phyloP scores from a whole-genome alignment of 1,139 yeast genomes.

The Suhomyces maxii region DNA sequence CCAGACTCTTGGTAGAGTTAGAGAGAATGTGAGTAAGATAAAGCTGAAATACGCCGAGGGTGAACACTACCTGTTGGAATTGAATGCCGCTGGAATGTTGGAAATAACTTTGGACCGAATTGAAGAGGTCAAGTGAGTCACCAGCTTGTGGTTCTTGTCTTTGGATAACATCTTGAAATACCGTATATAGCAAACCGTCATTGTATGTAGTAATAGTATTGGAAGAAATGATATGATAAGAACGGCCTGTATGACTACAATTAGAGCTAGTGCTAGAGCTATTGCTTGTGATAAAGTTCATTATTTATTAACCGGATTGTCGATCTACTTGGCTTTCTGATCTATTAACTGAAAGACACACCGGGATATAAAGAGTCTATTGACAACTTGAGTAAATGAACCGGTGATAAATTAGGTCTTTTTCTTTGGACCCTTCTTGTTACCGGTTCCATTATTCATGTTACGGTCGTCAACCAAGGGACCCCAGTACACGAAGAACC shows the following conservation, averaged over 20 bases:
- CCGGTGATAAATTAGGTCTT: not conserved
- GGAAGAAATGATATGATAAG: too few relatives aligned
- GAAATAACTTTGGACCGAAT: conserved; percentile 42
- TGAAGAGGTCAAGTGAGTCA: not conserved
- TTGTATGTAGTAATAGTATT: too few relatives aligned
- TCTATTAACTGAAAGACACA: too few relatives aligned
- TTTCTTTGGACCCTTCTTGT: conserved; percentile 21
- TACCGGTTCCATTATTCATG: conserved; percentile 8
- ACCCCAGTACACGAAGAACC: conserved; percentile 95
- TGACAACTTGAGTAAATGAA: too few relatives aligned
- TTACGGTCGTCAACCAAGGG: conserved; percentile 72
- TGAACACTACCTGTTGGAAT: conserved; percentile 22
- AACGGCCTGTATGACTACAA: too few relatives aligned
- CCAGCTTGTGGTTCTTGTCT: not conserved
- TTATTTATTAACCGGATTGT: too few relatives aligned
- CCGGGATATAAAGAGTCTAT: too few relatives aligned
- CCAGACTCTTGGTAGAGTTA: conserved; percentile 19
- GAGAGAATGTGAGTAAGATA: conserved; percentile 16
- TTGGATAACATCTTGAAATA: too few relatives aligned
- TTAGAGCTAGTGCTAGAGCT: too few relatives aligned
- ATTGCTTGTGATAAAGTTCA: too few relatives aligned
- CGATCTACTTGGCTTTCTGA: too few relatives aligned
- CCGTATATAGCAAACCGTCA: too few relatives aligned
- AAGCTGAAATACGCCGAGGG: conserved; percentile 15
- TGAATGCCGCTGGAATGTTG: conserved; percentile 41